Base-by-base conservation (phyloP, 805 yeast genomes). In the Zygoascus flipseniorum region DNA sequence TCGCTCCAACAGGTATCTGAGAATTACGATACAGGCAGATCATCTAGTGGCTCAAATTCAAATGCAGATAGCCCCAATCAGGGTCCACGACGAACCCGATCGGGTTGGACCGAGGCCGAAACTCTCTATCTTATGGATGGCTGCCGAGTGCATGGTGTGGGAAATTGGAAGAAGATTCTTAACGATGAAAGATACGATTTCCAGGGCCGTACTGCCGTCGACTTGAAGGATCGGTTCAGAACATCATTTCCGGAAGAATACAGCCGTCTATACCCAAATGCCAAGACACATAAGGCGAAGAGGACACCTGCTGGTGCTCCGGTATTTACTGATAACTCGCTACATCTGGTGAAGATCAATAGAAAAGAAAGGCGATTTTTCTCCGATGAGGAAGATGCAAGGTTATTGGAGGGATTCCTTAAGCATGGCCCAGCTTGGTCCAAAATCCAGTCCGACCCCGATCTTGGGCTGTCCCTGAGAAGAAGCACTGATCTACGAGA, bases 81-180 rank as follows among this genome's bases (percentile, higher is more conserved):
- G 16, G 68, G 69, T 50, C 64, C 64, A 58, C 63, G 72, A 14
- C 65, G 72, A n/a, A 66, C 66, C 13, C 65, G 72, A 1, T 58
- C 66, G 9, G 66, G 68, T n/a, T 73, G 77, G 77, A 66, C 75
- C 31, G 74, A 70, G 46, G 68, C 65, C 51, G 77, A 73, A 59
- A 73, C 77, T 5, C 65, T 65, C 19, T 66, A 70, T 53, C 65
- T 73, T 8, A 63, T 74, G 64, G 70, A 70, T 43, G 77, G 77
- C 43, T 74, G 77, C 60, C 66, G 64, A 52, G 64, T 64, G 37
- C 71, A 70, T 55, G 75, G 75, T 5, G 74, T 71, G 8, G 76
- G 76, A 51, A 73, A 74, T 65, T 73, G 77, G 77, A 73, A 73
- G 58, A 74, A 73, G 64, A 73, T 73, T 32, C 63, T 73, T 47